These are phyloP conservation scores for Crithidia brevicula DNA, from an alignment of 208 protist genomes.

Conservation along the genomic window DNA sequence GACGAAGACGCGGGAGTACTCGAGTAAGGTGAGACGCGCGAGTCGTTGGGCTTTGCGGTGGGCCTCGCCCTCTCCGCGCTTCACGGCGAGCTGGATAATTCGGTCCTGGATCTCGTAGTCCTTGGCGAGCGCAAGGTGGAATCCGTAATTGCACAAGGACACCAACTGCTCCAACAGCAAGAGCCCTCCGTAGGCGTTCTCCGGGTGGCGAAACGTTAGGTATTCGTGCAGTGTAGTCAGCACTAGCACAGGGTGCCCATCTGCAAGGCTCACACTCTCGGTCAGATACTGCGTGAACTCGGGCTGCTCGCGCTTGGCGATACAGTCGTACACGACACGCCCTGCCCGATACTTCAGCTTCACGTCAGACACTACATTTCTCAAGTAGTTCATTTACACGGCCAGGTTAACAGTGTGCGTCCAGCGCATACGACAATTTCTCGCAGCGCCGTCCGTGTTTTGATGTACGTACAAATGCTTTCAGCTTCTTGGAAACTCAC, in stretches of 20 bases:
- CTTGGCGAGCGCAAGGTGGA: constrained; percentile 74
- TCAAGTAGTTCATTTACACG: constrained; percentile 70
- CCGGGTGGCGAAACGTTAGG: constrained; percentile 34
- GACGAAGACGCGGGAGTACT: constrained; percentile 89
- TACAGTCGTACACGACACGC: constrained; percentile 45
- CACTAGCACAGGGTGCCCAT: constrained; percentile 59
- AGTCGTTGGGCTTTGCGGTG: constrained; percentile 67
- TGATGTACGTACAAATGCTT: too few species aligned
- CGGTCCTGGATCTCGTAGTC: constrained; percentile 60
- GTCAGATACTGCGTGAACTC: constrained; percentile 25
- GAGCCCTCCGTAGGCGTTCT: constrained; percentile 51
- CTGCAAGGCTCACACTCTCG: constrained; percentile 61
- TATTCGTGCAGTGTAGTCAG: constrained; percentile 47
- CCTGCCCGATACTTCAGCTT: constrained; percentile 56
- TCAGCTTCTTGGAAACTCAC: too few species aligned
- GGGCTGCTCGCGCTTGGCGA: constrained; percentile 24
- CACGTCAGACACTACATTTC: constrained; percentile 47
- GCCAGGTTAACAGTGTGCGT: neutral
- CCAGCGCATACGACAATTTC: neutral
- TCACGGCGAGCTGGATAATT: constrained; percentile 60
- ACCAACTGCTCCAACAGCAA: constrained; percentile 82
- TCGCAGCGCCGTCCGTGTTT: too few species aligned
- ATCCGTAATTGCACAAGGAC: constrained; percentile 66
- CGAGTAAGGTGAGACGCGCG: constrained; percentile 74
- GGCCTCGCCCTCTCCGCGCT: constrained; percentile 48